phyloP scores from a whole-genome alignment of 2,329 filamentous ascomycete species.

The Fusarium sp. region DNA sequence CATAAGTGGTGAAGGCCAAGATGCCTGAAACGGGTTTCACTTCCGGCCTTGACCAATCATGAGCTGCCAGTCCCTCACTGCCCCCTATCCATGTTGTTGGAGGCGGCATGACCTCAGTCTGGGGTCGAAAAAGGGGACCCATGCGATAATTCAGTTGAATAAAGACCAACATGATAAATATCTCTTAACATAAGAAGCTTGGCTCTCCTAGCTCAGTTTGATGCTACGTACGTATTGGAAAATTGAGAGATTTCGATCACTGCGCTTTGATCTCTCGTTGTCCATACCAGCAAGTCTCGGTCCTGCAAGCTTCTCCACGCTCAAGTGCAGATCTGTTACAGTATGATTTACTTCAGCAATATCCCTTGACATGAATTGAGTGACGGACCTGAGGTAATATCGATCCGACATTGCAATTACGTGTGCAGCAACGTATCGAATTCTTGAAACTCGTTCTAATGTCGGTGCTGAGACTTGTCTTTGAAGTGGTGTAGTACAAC shows the following conservation, averaged over 20 bases:
- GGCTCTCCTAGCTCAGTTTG: slow-evolving; percentile 1
- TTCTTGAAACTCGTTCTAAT: background rate
- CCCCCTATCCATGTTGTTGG: slow-evolving; percentile 32
- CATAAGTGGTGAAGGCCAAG: slow-evolving; percentile 23
- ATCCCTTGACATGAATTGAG: slow-evolving; percentile 33
- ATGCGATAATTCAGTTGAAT: slow-evolving; percentile 21
- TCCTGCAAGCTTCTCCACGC: slow-evolving; percentile 14
- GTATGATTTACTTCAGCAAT: slow-evolving; percentile 15
- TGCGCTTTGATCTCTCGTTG: slow-evolving; percentile 9
- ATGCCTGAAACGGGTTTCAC: slow-evolving; percentile 51
- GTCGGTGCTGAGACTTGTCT: background rate
- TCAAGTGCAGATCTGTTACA: slow-evolving; percentile 18
- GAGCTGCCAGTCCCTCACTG: slow-evolving; percentile 25
- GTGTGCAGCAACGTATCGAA: slow-evolving; percentile 23
- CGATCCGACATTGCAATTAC: slow-evolving; percentile 35
- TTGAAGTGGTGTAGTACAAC: background rate
- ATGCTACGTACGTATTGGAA: background rate
- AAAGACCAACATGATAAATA: slow-evolving; percentile 16
- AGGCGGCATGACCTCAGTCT: slow-evolving; percentile 37
- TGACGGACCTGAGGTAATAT: slow-evolving; percentile 31
- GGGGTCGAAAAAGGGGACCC: slow-evolving; percentile 16
- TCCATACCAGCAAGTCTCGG: slow-evolving; percentile 12
- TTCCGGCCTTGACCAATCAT: slow-evolving; percentile 34
- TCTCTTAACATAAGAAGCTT: slow-evolving; percentile 7
- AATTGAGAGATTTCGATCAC: slow-evolving; percentile 17